Conservation (phyloP, 2,329 filamentous ascomycete species). For the Monascus ruber region DNA sequence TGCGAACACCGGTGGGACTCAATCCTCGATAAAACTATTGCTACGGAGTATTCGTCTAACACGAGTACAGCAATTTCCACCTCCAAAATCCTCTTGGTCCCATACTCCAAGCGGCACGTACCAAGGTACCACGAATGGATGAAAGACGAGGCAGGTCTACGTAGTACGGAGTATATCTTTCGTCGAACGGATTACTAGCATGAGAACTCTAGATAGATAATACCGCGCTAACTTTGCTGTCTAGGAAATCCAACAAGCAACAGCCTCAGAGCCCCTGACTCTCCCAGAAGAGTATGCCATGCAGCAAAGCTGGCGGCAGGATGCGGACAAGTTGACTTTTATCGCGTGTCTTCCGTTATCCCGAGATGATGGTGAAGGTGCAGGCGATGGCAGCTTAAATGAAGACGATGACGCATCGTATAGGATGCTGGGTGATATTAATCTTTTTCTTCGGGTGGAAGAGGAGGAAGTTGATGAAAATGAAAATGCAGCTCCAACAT, state of each 20-base stretch:
- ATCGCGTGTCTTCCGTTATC: slow-evolving; percentile 57
- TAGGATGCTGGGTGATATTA: slow-evolving; percentile 62
- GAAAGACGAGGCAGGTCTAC: slow-evolving; percentile 55
- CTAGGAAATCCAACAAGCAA: slow-evolving; percentile 63
- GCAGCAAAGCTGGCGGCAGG: slow-evolving; percentile 74
- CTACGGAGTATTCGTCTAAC: neutral
- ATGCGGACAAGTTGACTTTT: slow-evolving; percentile 82
- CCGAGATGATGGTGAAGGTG: neutral
- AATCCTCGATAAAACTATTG: neutral
- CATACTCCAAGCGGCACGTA: slow-evolving; percentile 75
- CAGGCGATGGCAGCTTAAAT: slow-evolving; percentile 9
- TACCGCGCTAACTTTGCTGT: neutral
- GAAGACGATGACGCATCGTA: slow-evolving; percentile 43
- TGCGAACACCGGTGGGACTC: slow-evolving; percentile 20
- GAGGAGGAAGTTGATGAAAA: slow-evolving; percentile 37
- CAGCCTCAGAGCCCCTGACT: slow-evolving; percentile 73
- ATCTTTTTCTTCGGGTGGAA: slow-evolving; percentile 61
- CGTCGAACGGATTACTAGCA: neutral
- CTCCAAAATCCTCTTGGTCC: slow-evolving; percentile 60
- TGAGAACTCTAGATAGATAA: slow-evolving; percentile 4
- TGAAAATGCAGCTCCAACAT: neutral
- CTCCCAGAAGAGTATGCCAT: slow-evolving; percentile 79
- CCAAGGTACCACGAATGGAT: slow-evolving; percentile 81
- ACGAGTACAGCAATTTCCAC: slow-evolving; percentile 52
- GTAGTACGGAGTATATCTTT: neutral